Evolutionary conservation across 495 filamentous ascomycete species (phyloP), one percentile per base, ranked within the genome.

Genomic region (Daldinia concentrica): DNA sequence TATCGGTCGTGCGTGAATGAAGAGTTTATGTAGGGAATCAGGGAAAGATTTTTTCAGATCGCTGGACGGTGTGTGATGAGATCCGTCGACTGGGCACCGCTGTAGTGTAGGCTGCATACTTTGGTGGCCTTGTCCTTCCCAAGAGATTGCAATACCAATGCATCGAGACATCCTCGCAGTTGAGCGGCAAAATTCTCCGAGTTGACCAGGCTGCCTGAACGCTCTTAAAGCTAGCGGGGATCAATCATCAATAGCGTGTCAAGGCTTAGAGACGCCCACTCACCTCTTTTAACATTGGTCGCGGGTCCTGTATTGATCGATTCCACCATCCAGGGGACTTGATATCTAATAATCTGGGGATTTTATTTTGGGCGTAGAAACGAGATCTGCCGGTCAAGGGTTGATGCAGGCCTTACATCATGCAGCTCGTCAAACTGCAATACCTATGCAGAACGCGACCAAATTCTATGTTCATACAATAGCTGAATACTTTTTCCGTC

Each of bases 331-430:
- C 61, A 64, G 64, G 58, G 62, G 61, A 66, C 36, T 62, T 54
- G 62, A 32, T 63, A 57, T 59, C 54, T 32, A 30, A 65, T 51
- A 69, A 69, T 73, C 71, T 73, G 71, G 71, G 66, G 71, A 65
- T 66, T 69, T 55, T 73, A 48, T 48, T 69, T 66, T 62, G 15
- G 51, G 62, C 36, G 50, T 71, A 32, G 60, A 56, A 57, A 72
- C 60, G 52, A 74, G 75, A 79, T 79, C 77, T 79, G 69, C 75
- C 75, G 77, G 71, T 64, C 75, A 74, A 76, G 77, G 77, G 70
- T 79, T 66, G 71, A 76, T 72, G 73, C 73, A 76, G 69, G 62
- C 66, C 32, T 73, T 69, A 73, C 66, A 73, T 73, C 71, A 73
- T 69, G 66, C 66, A 69, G 71, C 66, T 62, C 41, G 57, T 66